phyloP scores from a whole-genome alignment of 805 yeast genomes.

The Metschnikowia anglica region DNA sequence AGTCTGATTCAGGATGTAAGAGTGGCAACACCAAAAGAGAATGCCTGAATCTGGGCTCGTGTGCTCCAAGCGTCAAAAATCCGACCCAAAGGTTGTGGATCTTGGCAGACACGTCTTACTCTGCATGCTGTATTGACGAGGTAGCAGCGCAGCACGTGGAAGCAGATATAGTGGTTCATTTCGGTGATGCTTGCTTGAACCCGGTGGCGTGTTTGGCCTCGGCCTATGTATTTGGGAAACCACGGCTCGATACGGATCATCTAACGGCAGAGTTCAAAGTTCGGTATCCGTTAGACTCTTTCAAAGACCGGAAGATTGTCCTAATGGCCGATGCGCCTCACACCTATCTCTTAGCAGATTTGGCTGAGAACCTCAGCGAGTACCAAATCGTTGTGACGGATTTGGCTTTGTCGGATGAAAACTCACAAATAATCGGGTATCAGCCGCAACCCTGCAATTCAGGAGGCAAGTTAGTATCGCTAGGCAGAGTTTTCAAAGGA shows the following conservation, averaged over 20 bases:
- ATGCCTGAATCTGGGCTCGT: too few species aligned
- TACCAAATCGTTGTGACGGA: conserved; percentile 34
- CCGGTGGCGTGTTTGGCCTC: conserved; percentile 73
- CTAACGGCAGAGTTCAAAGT: conserved; percentile 42
- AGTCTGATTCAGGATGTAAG: too few species aligned
- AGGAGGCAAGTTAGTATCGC: conserved; percentile 4
- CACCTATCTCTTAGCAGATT: conserved; percentile 41
- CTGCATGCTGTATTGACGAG: conserved; percentile 94
- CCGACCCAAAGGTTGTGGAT: conserved; percentile 59
- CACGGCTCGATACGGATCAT: conserved; percentile 46
- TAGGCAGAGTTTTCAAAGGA: conserved; percentile 23
- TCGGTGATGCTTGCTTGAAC: conserved; percentile 92
- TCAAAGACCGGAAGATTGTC: conserved; percentile 43
- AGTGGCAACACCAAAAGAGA: too few species aligned
- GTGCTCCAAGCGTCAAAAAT: neutral
- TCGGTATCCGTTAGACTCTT: conserved; percentile 36
- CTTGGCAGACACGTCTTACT: conserved; percentile 92
- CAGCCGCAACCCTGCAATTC: conserved; percentile 20
- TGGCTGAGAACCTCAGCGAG: conserved; percentile 37
- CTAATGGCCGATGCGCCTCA: conserved; percentile 78
- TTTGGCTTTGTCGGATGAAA: conserved; percentile 27
- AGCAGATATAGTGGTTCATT: conserved; percentile 84
- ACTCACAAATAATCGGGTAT: conserved; percentile 45
- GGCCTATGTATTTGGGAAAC: conserved; percentile 75
- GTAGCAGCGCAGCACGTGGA: conserved; percentile 92